Evolutionary conservation across 2,329 filamentous ascomycete genomes (phyloP).

Genomic region (Exophiala viscosa): DNA sequence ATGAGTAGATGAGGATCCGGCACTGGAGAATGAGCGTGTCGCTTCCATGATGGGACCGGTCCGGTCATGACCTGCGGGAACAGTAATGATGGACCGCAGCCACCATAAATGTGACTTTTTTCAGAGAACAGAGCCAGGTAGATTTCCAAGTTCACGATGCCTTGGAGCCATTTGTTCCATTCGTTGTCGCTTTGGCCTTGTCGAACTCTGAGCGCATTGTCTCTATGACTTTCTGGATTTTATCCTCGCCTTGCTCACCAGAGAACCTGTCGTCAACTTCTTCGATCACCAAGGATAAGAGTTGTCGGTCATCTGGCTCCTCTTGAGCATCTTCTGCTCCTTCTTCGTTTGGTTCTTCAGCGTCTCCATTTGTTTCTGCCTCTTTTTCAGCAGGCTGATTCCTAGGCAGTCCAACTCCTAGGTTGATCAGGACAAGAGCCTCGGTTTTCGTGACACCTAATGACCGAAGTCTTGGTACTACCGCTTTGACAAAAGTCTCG

Average conservation of each 20-base stretch:
- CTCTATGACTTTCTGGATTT: conserved; percentile 23
- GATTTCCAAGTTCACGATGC: background rate
- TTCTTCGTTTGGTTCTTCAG: conserved; percentile 9
- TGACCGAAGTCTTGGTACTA: conserved; percentile 37
- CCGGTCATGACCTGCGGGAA: too few species aligned
- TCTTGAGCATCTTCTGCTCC: conserved; percentile 13
- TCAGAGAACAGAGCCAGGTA: too few species aligned
- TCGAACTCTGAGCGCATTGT: conserved; percentile 16
- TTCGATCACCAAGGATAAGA: conserved; percentile 25
- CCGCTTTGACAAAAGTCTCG: conserved; percentile 37
- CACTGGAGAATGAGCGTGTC: too few species aligned
- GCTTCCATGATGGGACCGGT: too few species aligned
- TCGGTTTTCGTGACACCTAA: conserved; percentile 46
- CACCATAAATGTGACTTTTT: too few species aligned
- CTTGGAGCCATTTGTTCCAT: conserved; percentile 7
- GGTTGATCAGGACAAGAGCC: conserved; percentile 45
- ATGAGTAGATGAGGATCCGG: too few species aligned
- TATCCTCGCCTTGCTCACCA: conserved; percentile 24
- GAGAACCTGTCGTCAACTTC: conserved; percentile 27
- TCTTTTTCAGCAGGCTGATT: conserved; percentile 4
- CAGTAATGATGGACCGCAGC: too few species aligned
- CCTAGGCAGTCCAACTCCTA: conserved; percentile 38
- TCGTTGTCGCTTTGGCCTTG: conserved; percentile 2
- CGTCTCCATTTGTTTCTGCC: background rate
- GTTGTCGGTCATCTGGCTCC: conserved; percentile 16